A percentile compares a stretch with the other conserved stretches of the same genome.
These are phyloP conservation scores for Cercospora zeina DNA, from an alignment of 2,329 filamentous ascomycete genomes.

Conservation along the genomic window DNA sequence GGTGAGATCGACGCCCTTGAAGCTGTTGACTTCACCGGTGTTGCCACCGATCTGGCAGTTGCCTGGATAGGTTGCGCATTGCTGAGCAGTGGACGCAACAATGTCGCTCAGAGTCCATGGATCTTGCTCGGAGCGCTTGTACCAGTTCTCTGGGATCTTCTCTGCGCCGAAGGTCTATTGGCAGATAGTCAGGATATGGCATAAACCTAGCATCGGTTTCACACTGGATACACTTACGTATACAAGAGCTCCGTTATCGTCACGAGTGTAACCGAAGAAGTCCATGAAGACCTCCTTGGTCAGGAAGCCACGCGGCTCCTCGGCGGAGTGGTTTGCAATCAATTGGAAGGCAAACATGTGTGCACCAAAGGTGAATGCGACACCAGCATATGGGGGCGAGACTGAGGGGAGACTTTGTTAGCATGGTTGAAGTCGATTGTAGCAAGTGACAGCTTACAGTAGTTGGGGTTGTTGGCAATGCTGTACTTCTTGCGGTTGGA, in stretches of 20 bases:
- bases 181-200: not conserved
- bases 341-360: constrained; percentile 35
- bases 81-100: constrained; percentile 31
- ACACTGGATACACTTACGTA: constrained; percentile 1
- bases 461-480: constrained; percentile 36
- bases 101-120: constrained; percentile 33
- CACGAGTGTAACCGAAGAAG: constrained; percentile 32
- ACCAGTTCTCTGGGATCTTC: constrained; percentile 35
- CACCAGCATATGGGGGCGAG: constrained; percentile 32
- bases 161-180: constrained; percentile 28
- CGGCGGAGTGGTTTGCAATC: constrained; percentile 34
- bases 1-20: constrained; percentile 30
- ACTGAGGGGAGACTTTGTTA: not conserved
- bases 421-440: not conserved
- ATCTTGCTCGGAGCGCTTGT: constrained; percentile 31
- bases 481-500: constrained; percentile 34
- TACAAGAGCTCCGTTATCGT: constrained; percentile 19
- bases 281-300: constrained; percentile 29
- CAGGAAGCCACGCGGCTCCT: constrained; percentile 30
- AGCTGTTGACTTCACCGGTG: constrained; percentile 34
- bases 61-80: constrained; percentile 31
- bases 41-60: constrained; percentile 34
- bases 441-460: constrained; percentile 13
- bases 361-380: constrained; percentile 36
- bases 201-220: no score